These are phyloP conservation scores for Kregervanrija fluxuum DNA, from an alignment of 805 yeast species.

Conservation along the genomic window DNA sequence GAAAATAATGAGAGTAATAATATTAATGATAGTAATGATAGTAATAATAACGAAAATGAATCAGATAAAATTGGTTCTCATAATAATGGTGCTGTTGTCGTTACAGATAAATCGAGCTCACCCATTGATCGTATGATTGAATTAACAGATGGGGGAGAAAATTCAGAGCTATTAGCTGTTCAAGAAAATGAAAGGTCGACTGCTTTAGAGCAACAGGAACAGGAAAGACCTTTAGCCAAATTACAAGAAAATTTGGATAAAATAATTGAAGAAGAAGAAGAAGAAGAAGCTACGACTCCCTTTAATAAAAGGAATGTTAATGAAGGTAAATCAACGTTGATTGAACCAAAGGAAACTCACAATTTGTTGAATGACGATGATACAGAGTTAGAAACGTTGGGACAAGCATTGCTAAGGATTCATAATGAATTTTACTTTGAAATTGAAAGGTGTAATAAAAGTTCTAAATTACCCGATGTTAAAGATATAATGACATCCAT, in stretches of 20 bases:
- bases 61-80: constrained; percentile 5
- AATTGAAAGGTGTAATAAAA: constrained; percentile 26
- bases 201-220: constrained; percentile 70
- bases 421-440: constrained; percentile 60
- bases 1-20: not conserved
- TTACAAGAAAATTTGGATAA: constrained; percentile 67
- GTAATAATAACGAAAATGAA: constrained; percentile 1
- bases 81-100: not conserved
- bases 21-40: not conserved
- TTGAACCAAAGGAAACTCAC: constrained; percentile 26
- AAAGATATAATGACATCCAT: constrained; percentile 66
- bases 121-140: constrained; percentile 46
- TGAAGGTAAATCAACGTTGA: not conserved
- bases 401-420: constrained; percentile 52
- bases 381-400: constrained; percentile 59
- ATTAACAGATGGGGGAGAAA: constrained; percentile 44
- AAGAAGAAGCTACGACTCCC: constrained; percentile 10
- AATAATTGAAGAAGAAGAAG: constrained; percentile 30
- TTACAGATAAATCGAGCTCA: constrained; percentile 21
- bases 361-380: constrained; percentile 73
- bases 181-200: constrained; percentile 60
- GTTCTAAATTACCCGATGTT: constrained; percentile 44
- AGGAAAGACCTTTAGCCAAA: constrained; percentile 78
- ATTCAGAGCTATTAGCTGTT: constrained; percentile 40
- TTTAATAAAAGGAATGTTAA: not conserved